Conservation (phyloP, 768 basidiomycete genomes). For the Bullera alba region DNA sequence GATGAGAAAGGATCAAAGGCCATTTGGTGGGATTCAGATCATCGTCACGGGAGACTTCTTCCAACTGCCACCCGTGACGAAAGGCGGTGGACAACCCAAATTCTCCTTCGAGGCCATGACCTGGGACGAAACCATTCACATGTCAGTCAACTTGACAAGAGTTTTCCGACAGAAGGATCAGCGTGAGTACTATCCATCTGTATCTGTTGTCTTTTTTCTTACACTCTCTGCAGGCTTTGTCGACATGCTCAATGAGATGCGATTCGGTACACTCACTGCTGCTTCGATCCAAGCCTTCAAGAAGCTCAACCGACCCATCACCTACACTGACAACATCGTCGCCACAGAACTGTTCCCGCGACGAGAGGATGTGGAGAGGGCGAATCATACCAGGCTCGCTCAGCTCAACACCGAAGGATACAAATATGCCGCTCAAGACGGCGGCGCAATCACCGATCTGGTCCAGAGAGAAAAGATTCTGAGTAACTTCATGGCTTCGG, state of each 20-base stretch:
- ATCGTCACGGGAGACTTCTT: slow-evolving; percentile 97
- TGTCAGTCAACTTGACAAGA: slow-evolving; percentile 85
- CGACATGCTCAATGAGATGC: slow-evolving; percentile 97
- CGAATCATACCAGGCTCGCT: slow-evolving; percentile 66
- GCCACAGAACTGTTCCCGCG: slow-evolving; percentile 94
- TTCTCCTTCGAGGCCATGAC: slow-evolving; percentile 85
- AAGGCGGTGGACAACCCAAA: slow-evolving; percentile 56
- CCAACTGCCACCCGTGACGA: slow-evolving; percentile 87
- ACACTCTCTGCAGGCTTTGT: slow-evolving; percentile 71
- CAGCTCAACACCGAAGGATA: slow-evolving; percentile 55
- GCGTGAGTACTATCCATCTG: slow-evolving; percentile 51
- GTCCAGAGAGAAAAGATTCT: slow-evolving; percentile 69
- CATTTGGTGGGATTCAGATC: slow-evolving; percentile 93
- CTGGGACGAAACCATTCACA: slow-evolving; percentile 68
- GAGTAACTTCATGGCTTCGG: slow-evolving; percentile 83
- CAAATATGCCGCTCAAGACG: slow-evolving; percentile 58
- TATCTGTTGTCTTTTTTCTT: not conserved
- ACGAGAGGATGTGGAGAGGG: slow-evolving; percentile 80
- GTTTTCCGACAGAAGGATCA: slow-evolving; percentile 93
- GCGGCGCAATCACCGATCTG: slow-evolving; percentile 57
- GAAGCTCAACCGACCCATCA: slow-evolving; percentile 61
- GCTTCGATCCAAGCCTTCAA: slow-evolving; percentile 66
- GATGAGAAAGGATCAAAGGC: slow-evolving; percentile 57
- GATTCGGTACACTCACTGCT: slow-evolving; percentile 66
- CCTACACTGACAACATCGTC: slow-evolving; percentile 71